These are phyloP conservation scores for Penicillium alfredii DNA, from an alignment of 495 filamentous ascomycete genomes.

Conservation along the genomic window DNA sequence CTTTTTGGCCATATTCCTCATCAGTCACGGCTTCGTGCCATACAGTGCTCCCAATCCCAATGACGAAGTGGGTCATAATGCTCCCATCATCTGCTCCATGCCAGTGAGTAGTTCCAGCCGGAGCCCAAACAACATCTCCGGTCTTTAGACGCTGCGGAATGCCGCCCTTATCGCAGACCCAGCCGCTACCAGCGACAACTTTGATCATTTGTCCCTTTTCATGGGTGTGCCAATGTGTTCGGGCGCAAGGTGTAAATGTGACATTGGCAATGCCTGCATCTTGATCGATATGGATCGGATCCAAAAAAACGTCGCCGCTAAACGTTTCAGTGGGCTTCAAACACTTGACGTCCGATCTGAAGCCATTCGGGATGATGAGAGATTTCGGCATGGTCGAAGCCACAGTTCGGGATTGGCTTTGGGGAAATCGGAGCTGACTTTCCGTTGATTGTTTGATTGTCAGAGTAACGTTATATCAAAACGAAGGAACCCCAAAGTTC, in stretches of 20 bases:
- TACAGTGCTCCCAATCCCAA: conserved; percentile 10
- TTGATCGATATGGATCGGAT: conserved; percentile 7
- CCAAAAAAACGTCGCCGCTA: conserved; percentile 18
- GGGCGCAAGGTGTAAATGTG: conserved; percentile 22
- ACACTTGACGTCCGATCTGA: conserved; percentile 1
- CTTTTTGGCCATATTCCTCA: conserved; percentile 12
- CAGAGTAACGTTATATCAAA: too few species aligned
- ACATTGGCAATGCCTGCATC: conserved; percentile 10
- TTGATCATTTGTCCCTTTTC: conserved; percentile 18
- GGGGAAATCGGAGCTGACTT: too few species aligned
- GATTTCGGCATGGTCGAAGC: conserved; percentile 4
- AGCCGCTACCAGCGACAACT: conserved; percentile 15
- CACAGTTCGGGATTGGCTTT: too few species aligned
- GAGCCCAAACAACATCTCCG: conserved; percentile 19
- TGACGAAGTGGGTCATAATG: conserved; percentile 20
- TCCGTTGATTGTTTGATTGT: too few species aligned
- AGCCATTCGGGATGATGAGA: conserved; percentile 4
- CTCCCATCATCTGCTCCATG: conserved; percentile 17
- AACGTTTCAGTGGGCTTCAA: conserved; percentile 17
- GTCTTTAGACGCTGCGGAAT: conserved; percentile 10
- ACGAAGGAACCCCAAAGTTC: too few species aligned
- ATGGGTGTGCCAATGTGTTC: conserved; percentile 23
- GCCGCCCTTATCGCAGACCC: conserved; percentile 19
- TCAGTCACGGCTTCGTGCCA: conserved; percentile 18
- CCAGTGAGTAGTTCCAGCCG: conserved; percentile 22